Evolutionary conservation across 768 basidiomycete species (phyloP), one percentile per base, ranked within the genome.

Genomic region (Crucibulum laeve): DNA sequence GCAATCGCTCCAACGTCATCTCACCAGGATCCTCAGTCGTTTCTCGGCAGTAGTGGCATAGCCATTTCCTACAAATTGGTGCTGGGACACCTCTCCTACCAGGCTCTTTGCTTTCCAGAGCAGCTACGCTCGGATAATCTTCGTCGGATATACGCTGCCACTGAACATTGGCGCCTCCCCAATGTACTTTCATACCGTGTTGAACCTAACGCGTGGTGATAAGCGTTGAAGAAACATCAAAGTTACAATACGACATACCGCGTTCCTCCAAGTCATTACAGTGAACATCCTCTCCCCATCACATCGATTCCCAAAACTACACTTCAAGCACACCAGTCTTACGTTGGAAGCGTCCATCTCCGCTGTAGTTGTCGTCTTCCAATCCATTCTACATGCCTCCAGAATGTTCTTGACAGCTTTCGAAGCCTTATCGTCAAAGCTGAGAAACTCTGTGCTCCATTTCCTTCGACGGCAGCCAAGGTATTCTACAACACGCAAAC

Each of bases 301-400:
- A 38, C 59, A 57, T 36, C 53, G 55, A 5, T 42, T 43, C 4
- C 67, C 67, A 47, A 54, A 61, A 2, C 55, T 56, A 44, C 67
- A 70, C 35, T 63, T 64, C 41, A 68, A 42, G 49, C 68, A 70
- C 13, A 63, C 59, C 19, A 70, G 43, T 23, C 63, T 50, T 2
- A 57, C 52, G 45, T 68, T 59, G 14, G 54, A 17, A 21, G 49
- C 25, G 42, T 70, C 67, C 53, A 68, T 48, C 34, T 53, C 38
- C 33, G 43, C 44, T 14, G 54, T 57, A 4, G 53, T 65, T 17
- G 57, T 53, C n/a, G 44, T 46, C 10, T 15, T 36, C 13, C 46
- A 34, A 36, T 60, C 51, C 52, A 67, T 46, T 14, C 54, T 55
- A 46, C 62, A 64, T 3, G 58, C 60, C 40, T 54, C 48, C 25